Evolutionary conservation across 768 basidiomycete genomes (phyloP), one percentile per base, ranked within the genome.

Genomic region (Arthromyces matolae): DNA sequence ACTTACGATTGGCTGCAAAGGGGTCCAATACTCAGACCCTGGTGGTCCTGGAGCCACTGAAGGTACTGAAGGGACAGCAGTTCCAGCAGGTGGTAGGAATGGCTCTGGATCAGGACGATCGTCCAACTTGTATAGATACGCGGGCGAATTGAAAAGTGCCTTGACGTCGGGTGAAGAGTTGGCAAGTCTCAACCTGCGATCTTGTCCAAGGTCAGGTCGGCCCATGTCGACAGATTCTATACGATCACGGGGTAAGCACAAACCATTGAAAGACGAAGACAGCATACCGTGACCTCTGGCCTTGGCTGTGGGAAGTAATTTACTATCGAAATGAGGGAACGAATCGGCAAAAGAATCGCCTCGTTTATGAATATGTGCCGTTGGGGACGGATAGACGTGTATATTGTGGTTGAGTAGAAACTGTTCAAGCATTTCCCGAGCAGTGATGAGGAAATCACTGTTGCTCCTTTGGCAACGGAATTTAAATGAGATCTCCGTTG

Each of bases 261-360:
- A 35, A 5, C 18, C 4, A 8, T 16, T 46, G 36, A 23, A 33
- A 52, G 42, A 36, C 49, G 35, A 7, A 19, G 8, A 43, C 46
- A 23, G 63, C 70, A 51, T 55, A 75, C 75, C 77, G 66, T 74
- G 72, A 61, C 87, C 86, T 49, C 81, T 79, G 41, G 83, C 79
- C 57, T 82, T 77, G 8, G 86, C 80, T 18, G 87, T 85, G 13
- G 93, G 85, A 39, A 96, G 75, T 1, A 96, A 82, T 66, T 93
- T 96, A 70, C 90, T 92, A 63, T 96, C 92, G 64, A 96, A 95
- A 65, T 95, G 93, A 20, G 93, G 89, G 76, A 95, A 94, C 2
- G 93, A 90, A 62, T 95, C 93, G 27, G 93, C 86, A 60, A 95
- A 94, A 1, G 93, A 92, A 60, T 97, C 94, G 6, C 86, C 87